A percentile compares a stretch with the other conserved stretches of the same genome.
Conservation (phyloP, 306 rosid genomes). For the Sindora glabra region DNA sequence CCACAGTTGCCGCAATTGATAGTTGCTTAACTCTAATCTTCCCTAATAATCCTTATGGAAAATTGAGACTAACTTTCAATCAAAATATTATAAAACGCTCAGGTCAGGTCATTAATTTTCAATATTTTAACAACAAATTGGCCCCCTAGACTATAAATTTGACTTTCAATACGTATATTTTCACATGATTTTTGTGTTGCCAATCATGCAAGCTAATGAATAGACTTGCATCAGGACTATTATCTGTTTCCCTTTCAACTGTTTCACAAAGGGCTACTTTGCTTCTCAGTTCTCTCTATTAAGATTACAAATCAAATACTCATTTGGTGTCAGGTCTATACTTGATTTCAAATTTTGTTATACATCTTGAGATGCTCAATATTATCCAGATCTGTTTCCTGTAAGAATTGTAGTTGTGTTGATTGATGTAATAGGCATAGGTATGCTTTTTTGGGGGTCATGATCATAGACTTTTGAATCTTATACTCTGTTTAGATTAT, state of each 20-base stretch:
- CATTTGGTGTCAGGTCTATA: background rate
- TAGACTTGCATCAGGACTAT: background rate
- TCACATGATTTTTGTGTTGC: background rate
- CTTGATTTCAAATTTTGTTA: conserved; percentile 8
- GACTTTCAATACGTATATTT: too few relatives aligned
- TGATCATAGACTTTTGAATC: background rate
- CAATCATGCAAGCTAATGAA: background rate
- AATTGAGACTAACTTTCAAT: background rate
- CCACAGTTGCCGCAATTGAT: background rate
- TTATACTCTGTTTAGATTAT: background rate
- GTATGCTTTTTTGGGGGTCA: background rate
- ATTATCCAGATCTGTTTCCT: background rate
- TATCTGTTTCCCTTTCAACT: background rate
- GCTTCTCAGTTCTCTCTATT: background rate
- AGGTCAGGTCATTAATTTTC: too few relatives aligned
- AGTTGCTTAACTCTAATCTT: background rate
- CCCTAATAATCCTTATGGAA: background rate
- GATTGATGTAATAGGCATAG: background rate
- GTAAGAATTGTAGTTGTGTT: background rate
- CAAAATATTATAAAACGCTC: background rate
- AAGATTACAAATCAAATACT: background rate
- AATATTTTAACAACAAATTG: too few relatives aligned
- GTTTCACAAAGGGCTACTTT: conserved; percentile 4
- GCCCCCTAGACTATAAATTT: too few relatives aligned
- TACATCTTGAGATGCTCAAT: too few relatives aligned